Base-by-base conservation (phyloP, 208 protist species). In the Acanthamoeba sp. region DNA sequence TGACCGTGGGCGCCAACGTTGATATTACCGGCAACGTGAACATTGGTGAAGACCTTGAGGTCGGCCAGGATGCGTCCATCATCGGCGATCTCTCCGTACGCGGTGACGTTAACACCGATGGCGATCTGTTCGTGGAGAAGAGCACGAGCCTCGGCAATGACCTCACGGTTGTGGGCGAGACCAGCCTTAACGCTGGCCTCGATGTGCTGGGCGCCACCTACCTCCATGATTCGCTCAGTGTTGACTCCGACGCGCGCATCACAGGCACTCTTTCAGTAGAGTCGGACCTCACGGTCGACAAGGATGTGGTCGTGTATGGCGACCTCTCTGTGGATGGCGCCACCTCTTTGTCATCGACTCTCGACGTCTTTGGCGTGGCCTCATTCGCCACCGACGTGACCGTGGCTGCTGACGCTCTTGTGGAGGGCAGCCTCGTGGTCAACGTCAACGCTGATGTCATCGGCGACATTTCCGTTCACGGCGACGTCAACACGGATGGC, bases 41-140 rank as follows among this genome's bases (percentile, higher is more conserved):
- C n/a, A 16, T 24, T 16, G 57, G 24, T 24, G 16, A 16, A 0
- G 82, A 66, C 34, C 18, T 34, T 29, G 12, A 27, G 38, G 12
- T 85, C 32, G 76, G 45, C 45, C 1, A 10, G 22, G 29, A 12
- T 3, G 2, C n/a, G 38, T 59, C 7, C 76, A 18, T 85, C 45
- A 22, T 6, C 20, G 76, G 38, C 42, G 38, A 48, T 38, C 22
- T 40, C 7, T 36, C 52, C 5, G 52, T 90, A 6, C 52, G 82
- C 82, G 52, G 50, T 1, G 73, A 84, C 40, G 38, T 84, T 34
- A 4, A 36, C 27, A 84, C 73, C 14, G 73, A 84, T 14, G 73
- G 73, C 73, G 27, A 90, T 1, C 32, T 90, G 16, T 66, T 66
- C 52, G 55, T 90, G 22, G 52, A 90, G 55, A 59, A 90, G 82